phyloP scores from a whole-genome alignment of 306 rosid genomes.

The Castanea sativa region DNA sequence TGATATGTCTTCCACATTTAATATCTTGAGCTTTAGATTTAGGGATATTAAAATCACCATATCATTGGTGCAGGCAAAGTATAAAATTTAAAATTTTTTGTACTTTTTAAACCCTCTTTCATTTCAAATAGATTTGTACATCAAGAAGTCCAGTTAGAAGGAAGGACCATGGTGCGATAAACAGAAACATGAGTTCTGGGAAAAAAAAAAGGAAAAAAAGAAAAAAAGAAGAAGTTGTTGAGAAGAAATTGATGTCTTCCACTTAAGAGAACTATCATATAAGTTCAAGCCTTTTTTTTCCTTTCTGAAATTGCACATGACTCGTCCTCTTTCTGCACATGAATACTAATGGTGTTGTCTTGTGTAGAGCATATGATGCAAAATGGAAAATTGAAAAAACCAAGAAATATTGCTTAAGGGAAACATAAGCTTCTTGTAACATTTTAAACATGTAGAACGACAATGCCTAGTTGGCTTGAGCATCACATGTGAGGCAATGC shows the following conservation, averaged over 20 bases:
- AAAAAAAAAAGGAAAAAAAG: neutral
- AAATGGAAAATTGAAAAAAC: neutral
- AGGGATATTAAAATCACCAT: neutral
- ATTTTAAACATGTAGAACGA: neutral
- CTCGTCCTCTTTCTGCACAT: neutral
- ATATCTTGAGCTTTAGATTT: neutral
- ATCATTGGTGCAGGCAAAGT: neutral
- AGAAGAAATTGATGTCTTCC: neutral
- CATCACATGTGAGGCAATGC: neutral
- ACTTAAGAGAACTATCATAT: neutral
- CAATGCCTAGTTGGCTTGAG: neutral
- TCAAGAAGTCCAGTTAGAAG: neutral
- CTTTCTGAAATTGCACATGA: neutral
- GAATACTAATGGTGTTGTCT: neutral
- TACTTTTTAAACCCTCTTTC: neutral
- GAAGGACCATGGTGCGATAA: neutral
- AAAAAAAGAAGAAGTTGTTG: neutral
- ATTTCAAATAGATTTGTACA: neutral
- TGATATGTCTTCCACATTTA: neutral
- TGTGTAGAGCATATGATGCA: neutral
- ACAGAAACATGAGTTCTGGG: neutral
- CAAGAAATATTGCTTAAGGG: neutral
- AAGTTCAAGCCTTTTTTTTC: neutral
- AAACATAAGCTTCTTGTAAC: neutral
- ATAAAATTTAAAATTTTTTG: neutral